phyloP scores from a whole-genome alignment of 2,329 filamentous ascomycete genomes.

The Colletotrichum higginsianum region DNA sequence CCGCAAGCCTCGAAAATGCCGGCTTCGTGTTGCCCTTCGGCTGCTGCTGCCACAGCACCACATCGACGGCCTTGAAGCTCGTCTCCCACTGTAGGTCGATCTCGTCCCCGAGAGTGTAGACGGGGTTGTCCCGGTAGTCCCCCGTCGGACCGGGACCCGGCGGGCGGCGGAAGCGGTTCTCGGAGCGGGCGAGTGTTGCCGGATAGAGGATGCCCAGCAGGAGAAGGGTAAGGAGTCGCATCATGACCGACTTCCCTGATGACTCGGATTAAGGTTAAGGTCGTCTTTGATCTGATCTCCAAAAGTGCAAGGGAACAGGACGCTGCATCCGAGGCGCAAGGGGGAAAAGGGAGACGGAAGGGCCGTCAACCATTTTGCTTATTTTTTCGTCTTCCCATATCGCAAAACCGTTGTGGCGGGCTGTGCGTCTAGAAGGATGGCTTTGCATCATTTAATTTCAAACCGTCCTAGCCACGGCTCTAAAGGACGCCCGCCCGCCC shows the following conservation, averaged over 20 bases:
- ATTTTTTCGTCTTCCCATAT: too few species aligned
- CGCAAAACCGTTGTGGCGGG: background rate
- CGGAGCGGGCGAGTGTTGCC: background rate
- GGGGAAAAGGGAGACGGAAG: background rate
- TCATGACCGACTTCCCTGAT: background rate
- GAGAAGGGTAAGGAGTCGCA: background rate
- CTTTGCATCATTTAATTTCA: background rate
- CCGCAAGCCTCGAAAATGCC: background rate
- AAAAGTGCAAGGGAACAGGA: background rate
- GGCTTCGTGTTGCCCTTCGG: background rate
- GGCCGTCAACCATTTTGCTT: background rate
- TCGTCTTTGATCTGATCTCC: too few species aligned
- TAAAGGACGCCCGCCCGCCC: background rate
- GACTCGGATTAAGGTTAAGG: too few species aligned
- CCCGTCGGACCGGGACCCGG: conserved; percentile 1
- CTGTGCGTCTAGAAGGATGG: background rate
- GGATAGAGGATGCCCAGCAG: background rate
- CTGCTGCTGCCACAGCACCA: conserved; percentile 9
- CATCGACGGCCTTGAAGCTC: conserved; percentile 22
- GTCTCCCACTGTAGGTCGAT: conserved; percentile 47
- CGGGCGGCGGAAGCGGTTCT: conserved; percentile 9
- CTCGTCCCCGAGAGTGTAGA: conserved; percentile 44
- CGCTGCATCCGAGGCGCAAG: too few species aligned
- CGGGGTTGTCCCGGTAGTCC: conserved; percentile 46
- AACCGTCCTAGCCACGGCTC: background rate